Percentiles rank a stretch among this genome's conserved stretches.
phyloP scores from a whole-genome alignment of 257 asterid genomes.

The Penstemon eatonii region DNA sequence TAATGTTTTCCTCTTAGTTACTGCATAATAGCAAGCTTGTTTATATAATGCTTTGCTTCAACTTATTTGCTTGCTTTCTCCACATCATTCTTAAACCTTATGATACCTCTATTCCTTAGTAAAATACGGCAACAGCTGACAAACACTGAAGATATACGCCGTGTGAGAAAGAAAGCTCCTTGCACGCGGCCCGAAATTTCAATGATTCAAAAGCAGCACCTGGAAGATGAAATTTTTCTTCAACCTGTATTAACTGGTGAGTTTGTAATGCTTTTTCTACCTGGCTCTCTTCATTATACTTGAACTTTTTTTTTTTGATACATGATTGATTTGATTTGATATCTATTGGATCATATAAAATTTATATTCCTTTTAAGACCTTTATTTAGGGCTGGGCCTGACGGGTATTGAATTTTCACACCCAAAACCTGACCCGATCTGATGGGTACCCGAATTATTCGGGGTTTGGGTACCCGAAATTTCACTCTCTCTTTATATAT shows the following conservation, averaged over 20 bases:
- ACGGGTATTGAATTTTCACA: no score
- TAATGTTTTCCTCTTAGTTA: neutral
- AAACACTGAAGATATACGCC: conserved; percentile 71
- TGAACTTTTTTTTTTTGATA: neutral
- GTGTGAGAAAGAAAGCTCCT: conserved; percentile 91
- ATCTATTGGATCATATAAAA: conserved; percentile 4
- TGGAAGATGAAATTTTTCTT: conserved; percentile 69
- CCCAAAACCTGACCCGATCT: no score
- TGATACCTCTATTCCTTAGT: conserved; percentile 48
- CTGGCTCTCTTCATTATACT: neutral
- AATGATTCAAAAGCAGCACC: conserved; percentile 60
- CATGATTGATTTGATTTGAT: neutral
- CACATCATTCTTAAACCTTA: conserved; percentile 19
- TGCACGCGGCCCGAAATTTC: conserved; percentile 80
- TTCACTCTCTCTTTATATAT: no score
- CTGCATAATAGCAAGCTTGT: conserved; percentile 4
- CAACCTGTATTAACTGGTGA: conserved; percentile 66
- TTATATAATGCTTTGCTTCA: conserved; percentile 15
- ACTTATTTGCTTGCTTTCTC: conserved; percentile 20
- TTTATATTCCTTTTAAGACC: neutral
- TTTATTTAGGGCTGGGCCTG: neutral
- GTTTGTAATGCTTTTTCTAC: conserved; percentile 31
- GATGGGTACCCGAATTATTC: no score
- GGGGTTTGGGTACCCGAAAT: no score
- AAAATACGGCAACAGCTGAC: conserved; percentile 81